A percentile compares a stretch with the other conserved stretches of the same genome.
phyloP scores from a whole-genome alignment of 371 early-diverging fungal species.

The Zopfochytrium polystomum region DNA sequence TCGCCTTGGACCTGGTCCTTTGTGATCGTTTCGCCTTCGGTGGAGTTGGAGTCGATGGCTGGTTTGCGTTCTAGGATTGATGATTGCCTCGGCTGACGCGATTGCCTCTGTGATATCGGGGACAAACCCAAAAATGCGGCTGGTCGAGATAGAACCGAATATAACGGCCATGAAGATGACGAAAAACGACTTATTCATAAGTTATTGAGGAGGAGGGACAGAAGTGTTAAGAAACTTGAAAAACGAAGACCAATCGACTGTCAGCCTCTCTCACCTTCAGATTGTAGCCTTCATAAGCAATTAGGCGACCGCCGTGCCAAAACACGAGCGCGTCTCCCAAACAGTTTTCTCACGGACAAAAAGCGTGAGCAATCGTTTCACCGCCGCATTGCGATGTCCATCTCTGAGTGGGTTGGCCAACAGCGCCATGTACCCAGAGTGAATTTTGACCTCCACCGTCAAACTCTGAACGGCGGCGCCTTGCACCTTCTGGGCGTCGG shows the following conservation, averaged over 20 bases:
- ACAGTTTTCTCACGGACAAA: slow-evolving; percentile 29
- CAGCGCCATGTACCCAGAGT: slow-evolving; percentile 17
- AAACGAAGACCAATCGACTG: slow-evolving; percentile 29
- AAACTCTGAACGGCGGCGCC: slow-evolving; percentile 57
- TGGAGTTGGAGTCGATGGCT: slow-evolving; percentile 26
- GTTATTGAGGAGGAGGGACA: too few species aligned
- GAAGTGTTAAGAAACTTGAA: slow-evolving; percentile 15
- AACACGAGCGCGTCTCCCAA: slow-evolving; percentile 39
- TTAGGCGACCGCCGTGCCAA: slow-evolving; percentile 31
- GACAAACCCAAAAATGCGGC: slow-evolving; percentile 67
- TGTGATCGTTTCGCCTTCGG: slow-evolving; percentile 11
- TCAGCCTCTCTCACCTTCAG: too few species aligned
- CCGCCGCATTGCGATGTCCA: slow-evolving; percentile 34
- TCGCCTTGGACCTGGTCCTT: slow-evolving; percentile 20
- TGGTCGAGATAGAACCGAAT: slow-evolving; percentile 32
- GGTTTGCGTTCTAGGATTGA: slow-evolving; percentile 69
- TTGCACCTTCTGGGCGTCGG: slow-evolving; percentile 72
- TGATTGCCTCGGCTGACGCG: slow-evolving; percentile 74
- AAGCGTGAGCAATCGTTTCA: slow-evolving; percentile 31
- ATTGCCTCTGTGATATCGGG: slow-evolving; percentile 69
- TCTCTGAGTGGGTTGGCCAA: slow-evolving; percentile 34
- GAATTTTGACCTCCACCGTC: slow-evolving; percentile 61
- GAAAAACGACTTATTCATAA: too few species aligned
- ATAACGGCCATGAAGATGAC: slow-evolving; percentile 39
- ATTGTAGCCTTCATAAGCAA: slow-evolving; percentile 28